Base-by-base conservation (phyloP, 306 rosid species). In the Vigna unguiculata region DNA sequence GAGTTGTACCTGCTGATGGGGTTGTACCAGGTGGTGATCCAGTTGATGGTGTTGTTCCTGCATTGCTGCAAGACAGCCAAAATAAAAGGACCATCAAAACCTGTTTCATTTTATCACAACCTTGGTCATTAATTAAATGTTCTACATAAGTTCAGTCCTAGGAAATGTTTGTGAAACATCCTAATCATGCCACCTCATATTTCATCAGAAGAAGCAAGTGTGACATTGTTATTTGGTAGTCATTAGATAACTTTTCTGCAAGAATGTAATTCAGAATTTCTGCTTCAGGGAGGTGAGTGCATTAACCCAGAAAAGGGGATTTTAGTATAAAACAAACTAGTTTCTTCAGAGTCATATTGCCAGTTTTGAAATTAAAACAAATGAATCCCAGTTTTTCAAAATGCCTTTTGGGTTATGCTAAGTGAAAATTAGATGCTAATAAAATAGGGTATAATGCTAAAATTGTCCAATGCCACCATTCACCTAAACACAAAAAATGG, bases 41-140 rank as follows among this genome's bases (percentile, higher is more conserved):
- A 0, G 85, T 85, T 48, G 88, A 59, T 34, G 93, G 82, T 4
- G 78, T 48, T 38, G 89, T 68, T 60, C 80, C 80, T 3, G 81
- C 68, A 15, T 43, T 76, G 70, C 96, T 91, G 90, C 82, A 82
- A 61, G 6, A 76, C 49, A 49, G 41, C 9, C 41, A 74, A 52
- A 21, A 74, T 22, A 8, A 67, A 61, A 64, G 28, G 36, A 60
- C 24, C 14, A 80, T 19, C 4, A 47, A 40, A 40, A 43, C 48
- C 48, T 14, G 13, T 10, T 43, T 43, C 45, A 40, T 9, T 40
- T 40, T 8, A 40, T 9, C 13, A 40, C 9, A 40, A 40, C 12
- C 12, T 40, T 9, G 10, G 45, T 43, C 5, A 43, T 43, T 43
- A 41, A 11, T 43, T 48, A 46, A 48, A 24, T 61, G 28, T 61